Evolutionary conservation across 202 grass and related monocot genomes (phyloP), one percentile per base, ranked within the genome.

Genomic region (Zizania palustris): DNA sequence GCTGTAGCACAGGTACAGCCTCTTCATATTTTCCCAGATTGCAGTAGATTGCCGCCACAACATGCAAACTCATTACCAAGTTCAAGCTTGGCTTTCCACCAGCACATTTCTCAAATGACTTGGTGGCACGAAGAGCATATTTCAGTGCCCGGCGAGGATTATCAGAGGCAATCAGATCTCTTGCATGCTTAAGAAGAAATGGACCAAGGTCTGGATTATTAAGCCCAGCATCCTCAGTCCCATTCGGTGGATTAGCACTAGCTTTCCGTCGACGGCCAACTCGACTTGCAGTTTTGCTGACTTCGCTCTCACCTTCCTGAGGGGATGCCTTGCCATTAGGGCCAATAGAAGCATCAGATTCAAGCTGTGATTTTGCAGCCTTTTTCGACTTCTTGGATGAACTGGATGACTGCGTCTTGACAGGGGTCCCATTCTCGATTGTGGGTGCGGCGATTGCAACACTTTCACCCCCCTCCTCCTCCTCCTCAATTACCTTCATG

Each of bases 31-130:
- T 89, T 56, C 89, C 87, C 75, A 99, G 77, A 46, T 90, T 96
- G 75, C 92, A 99, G 65, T 99, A 85, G 72, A 93, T 99, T 78
- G 96, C 92, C 22, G 96, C 91, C 62, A 99, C 81, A 38, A 99
- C 92, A 87, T 99, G 96, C 78, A 99, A 84, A 54, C 92, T 93
- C 96, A 95, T 99, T 33, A 88, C 92, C 79, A 99, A 82, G 81
- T 89, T 92, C 84, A 99, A 78, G 78, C 85, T 96, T 6, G 88
- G 87, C 43, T 93, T 91, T 63, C 85, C 92, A 82, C 79, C 90
- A 10, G 92, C 81, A 72, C 92, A 99, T 84, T 87, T 99, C 78
- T 99, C 96, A 5, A 99, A 99, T 18, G 92, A 93, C 34, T 84
- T 99, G 33, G 81, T 83, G 33, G 96, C 96, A 79, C 92, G 90